These are phyloP conservation scores for Simmondsia chinensis DNA, from an alignment of 148 eudicot species.

Conservation along the genomic window DNA sequence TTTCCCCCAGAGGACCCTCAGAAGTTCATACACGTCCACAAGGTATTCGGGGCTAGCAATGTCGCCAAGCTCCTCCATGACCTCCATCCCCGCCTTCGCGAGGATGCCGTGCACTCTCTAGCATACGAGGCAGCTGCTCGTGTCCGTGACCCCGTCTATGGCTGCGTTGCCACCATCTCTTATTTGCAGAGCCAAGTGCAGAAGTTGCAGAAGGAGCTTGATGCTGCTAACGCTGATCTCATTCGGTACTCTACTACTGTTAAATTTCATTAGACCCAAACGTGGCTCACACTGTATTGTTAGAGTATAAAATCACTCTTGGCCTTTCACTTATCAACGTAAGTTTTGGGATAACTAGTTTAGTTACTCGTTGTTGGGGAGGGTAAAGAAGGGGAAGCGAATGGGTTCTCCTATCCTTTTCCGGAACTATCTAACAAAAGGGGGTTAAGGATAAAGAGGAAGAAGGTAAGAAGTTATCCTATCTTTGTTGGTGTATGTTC, in stretches of 20 bases:
- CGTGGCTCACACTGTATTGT: too few relatives aligned
- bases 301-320: too few relatives aligned
- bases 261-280: too few relatives aligned
- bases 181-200: constrained; percentile 68
- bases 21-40: constrained; percentile 80
- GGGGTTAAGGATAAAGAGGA: too few relatives aligned
- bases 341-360: too few relatives aligned
- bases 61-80: constrained; percentile 76
- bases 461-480: too few relatives aligned
- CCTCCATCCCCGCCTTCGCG: constrained; percentile 63
- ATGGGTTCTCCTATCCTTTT: too few relatives aligned
- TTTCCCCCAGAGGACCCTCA: constrained; percentile 88
- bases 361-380: too few relatives aligned
- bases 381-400: too few relatives aligned
- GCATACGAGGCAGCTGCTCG: constrained; percentile 85
- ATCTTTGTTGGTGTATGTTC: too few relatives aligned
- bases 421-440: too few relatives aligned
- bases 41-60: constrained; percentile 80
- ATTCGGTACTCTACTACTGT: constrained; percentile 40
- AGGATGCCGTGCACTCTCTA: constrained; percentile 71
- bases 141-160: constrained; percentile 65
- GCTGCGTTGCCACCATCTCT: constrained; percentile 74
- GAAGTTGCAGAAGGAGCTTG: constrained; percentile 63
- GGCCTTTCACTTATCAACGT: too few relatives aligned
- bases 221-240: constrained; percentile 61